These are phyloP conservation scores for Epithele typhae DNA, from an alignment of 768 basidiomycete species.

Conservation along the genomic window DNA sequence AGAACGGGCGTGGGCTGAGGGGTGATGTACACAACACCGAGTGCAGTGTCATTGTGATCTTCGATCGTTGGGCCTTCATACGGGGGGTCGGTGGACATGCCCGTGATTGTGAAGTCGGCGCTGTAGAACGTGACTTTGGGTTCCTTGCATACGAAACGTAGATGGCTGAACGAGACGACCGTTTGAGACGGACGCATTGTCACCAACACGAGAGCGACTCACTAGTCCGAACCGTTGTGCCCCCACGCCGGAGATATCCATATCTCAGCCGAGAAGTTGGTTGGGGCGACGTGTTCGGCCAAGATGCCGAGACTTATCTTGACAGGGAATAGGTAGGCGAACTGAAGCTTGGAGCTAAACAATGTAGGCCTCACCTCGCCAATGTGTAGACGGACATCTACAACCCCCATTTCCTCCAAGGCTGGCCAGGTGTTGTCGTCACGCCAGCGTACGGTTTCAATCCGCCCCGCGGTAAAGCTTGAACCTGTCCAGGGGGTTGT, in stretches of 20 bases:
- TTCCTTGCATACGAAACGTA: constrained; percentile 29
- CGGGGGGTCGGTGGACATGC: constrained; percentile 15
- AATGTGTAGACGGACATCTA: constrained; percentile 45
- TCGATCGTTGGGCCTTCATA: constrained; percentile 7
- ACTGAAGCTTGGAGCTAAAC: not conserved
- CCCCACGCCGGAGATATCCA: constrained; percentile 27
- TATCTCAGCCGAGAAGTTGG: constrained; percentile 18
- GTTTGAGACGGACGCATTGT: too few species aligned
- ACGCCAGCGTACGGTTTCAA: constrained; percentile 42
- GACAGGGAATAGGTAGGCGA: not conserved
- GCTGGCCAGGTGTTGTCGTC: constrained; percentile 42
- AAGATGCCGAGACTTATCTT: constrained; percentile 41
- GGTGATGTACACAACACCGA: constrained; percentile 8
- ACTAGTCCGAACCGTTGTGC: constrained; percentile 30
- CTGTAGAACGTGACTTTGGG: constrained; percentile 42
- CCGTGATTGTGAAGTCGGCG: constrained; percentile 44
- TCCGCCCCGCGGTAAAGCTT: constrained; percentile 39
- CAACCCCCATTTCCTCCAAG: constrained; percentile 36
- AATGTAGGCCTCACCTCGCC: constrained; percentile 37
- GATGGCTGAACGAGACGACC: constrained; percentile 27
- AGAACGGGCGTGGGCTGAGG: constrained; percentile 10
- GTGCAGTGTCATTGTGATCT: constrained; percentile 7
- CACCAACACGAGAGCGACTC: constrained; percentile 15
- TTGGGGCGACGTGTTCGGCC: constrained; percentile 40
- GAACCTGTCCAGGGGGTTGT: constrained; percentile 46